Base-by-base conservation (phyloP, 345 rosid species). In the Microthlaspi erraticum region DNA sequence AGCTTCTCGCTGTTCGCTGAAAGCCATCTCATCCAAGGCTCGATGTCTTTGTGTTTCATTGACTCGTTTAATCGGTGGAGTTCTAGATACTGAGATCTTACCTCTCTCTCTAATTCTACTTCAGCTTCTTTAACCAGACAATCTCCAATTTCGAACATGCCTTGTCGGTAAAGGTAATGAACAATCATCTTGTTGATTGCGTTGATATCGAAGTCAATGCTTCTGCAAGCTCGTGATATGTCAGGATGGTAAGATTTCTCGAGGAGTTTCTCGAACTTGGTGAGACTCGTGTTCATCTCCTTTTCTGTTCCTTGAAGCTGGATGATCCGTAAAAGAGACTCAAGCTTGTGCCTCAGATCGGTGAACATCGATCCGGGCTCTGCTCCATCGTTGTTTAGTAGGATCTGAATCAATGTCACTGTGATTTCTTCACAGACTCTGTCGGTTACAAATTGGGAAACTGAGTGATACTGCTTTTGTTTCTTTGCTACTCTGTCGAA, bases 81-180 rank as follows among this genome's bases (percentile, higher is more conserved):
- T 74, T 89, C 88, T 56, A 84, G 50, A 59, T 77, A 89, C 37
- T 83, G 88, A 63, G 84, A 83, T 74, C 79, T 83, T 23, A 71
- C 50, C 64, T 53, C 66, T 51, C 57, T 53, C 9, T 75, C 82
- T 72, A 77, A 86, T 13, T 85, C 74, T 74, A 78, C 87, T 52
- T 76, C 83, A 74, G 88, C 83, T 68, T 92, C 97, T 53, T 71
- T 76, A 59, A 79, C 73, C 10, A 91, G 73, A 79, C 82, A 85
- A 77, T 93, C 96, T 44, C 97, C 95, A 17, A 87, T 64, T 68
- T 91, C 93, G 76, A 93, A 89, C 79, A 85, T 80, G 19, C 97
- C 95, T 52, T 83, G 85, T 75, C 77, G 76, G 75, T 93, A 89
- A 37, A 88, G 83, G 75, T 91, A 92, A 65, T 73, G 72, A 6